phyloP scores from a whole-genome alignment of 768 basidiomycete genomes.

The Filobasidium wieringae region DNA sequence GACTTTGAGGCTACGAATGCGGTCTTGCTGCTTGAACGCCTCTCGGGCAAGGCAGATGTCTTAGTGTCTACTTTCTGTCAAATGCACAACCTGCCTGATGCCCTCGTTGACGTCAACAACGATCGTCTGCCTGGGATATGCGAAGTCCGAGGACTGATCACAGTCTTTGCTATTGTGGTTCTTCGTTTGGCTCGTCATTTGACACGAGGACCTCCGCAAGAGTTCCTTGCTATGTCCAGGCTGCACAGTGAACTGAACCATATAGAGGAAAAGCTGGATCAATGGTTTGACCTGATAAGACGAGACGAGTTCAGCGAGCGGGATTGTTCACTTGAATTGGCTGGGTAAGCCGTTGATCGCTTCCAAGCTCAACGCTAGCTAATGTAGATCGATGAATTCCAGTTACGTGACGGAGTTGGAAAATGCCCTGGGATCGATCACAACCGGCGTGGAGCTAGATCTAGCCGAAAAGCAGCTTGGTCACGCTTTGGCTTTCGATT shows the following conservation, averaged over 20 bases:
- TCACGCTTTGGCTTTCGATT: conserved; percentile 67
- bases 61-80: conserved; percentile 72
- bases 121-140: conserved; percentile 85
- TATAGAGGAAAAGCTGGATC: conserved; percentile 83
- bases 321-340: conserved; percentile 82
- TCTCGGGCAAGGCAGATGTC: conserved; percentile 75
- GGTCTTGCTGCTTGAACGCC: conserved; percentile 82
- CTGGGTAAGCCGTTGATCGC: conserved; percentile 50
- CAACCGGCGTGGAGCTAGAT: conserved; percentile 70
- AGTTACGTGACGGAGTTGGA: conserved; percentile 90
- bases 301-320: conserved; percentile 84
- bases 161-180: conserved; percentile 68
- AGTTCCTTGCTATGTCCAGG: conserved; percentile 73
- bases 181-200: conserved; percentile 80
- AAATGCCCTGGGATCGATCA: conserved; percentile 78
- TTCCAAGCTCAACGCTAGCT: background rate
- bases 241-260: conserved; percentile 72
- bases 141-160: conserved; percentile 79
- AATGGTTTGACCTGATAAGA: conserved; percentile 71
- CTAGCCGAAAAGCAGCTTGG: conserved; percentile 81
- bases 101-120: conserved; percentile 66
- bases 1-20: conserved; percentile 81
- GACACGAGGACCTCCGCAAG: conserved; percentile 64
- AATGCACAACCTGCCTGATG: conserved; percentile 69
- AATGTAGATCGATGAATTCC: background rate